A percentile compares a stretch with the other conserved stretches of the same genome.
Evolutionary conservation across 306 rosid genomes (phyloP).

Genomic region (Crotalaria pallida): DNA sequence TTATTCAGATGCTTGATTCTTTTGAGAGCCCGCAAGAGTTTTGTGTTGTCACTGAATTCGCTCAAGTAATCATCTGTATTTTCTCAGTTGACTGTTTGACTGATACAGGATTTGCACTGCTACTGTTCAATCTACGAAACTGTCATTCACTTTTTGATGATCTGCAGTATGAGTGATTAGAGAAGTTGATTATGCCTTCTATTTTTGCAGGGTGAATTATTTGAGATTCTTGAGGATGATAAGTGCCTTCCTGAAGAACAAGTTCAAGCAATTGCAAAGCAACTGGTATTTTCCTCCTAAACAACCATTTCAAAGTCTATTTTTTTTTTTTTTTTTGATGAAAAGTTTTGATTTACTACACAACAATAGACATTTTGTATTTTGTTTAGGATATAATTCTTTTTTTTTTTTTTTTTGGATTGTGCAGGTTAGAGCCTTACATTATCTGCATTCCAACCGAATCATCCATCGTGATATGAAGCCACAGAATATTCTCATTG

Average conservation of each 20-base stretch:
- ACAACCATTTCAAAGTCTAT: not conserved
- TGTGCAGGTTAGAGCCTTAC: constrained; percentile 82
- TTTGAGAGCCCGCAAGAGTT: constrained; percentile 96
- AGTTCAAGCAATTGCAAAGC: constrained; percentile 98
- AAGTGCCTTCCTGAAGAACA: constrained; percentile 97
- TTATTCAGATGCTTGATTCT: constrained; percentile 96
- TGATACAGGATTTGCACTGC: not conserved
- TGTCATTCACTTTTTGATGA: not conserved
- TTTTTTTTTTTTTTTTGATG: not conserved
- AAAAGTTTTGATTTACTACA: not conserved
- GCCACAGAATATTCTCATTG: constrained; percentile 98
- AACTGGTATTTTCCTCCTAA: constrained; percentile 55
- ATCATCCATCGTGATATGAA: constrained; percentile 98
- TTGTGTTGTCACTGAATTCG: constrained; percentile 96
- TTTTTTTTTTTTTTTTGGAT: constrained; percentile 22
- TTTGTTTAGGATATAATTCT: not conserved
- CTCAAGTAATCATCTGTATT: constrained; percentile 56
- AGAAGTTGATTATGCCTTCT: constrained; percentile 18
- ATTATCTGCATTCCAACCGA: constrained; percentile 94
- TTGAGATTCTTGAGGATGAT: constrained; percentile 99
- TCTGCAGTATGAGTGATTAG: not conserved
- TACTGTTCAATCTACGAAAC: constrained; percentile 4
- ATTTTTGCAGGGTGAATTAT: constrained; percentile 74
- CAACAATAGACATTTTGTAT: not conserved
- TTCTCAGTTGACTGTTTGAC: not conserved